Evolutionary conservation across 2,329 filamentous ascomycete species (phyloP), one percentile per base, ranked within the genome.

Genomic region (Claviceps capensis): DNA sequence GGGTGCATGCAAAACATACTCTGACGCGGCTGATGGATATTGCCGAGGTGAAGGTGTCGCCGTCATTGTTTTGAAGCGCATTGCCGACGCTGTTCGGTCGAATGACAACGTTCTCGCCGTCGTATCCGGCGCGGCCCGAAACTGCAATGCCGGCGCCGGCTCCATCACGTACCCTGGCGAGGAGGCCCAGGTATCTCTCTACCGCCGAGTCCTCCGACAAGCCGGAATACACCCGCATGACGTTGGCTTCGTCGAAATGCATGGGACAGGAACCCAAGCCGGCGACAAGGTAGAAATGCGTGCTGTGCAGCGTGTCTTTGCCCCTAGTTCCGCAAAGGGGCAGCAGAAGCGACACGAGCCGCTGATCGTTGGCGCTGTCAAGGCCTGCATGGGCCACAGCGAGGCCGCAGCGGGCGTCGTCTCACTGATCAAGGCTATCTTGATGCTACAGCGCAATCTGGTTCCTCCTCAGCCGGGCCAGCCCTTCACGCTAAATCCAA

Each of bases 141-240:
- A 93, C 65, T 87, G 93, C 66, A 90, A 84, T 1, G 85, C 85
- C 1, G 82, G 88, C 60, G 81, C 87, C 45, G 81, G 87, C 22
- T 90, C 86, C 1, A 93, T 94, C 61, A 93, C 87, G 0, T 85
- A 87, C 53, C 88, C 88, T 1, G 86, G 93, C 64, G 84, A 81
- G 4, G 83, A 80, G 14, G 84, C 85, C 0, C 88, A 94, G 65
- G 80, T 85, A 13, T 72, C 78, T 48, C 70, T 91, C 11, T 81
- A 85, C 60, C 74, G 74, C 55, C 74, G 75, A 48, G 72, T 94
- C 23, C 72, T 93, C 1, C 78, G 83, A 37, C 79, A 86, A 43
- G 82, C 86, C 23, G 83, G 83, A 52, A 76, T 93, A 16, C 83
- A 91, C 60, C 84, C 88, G 1, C 76, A 81, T 49, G 83, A 87